Percentiles rank a stretch among this genome's conserved stretches.
Conservation (phyloP, 1,284 basidiomycete genomes). For the Sporisorium reilianum region DNA sequence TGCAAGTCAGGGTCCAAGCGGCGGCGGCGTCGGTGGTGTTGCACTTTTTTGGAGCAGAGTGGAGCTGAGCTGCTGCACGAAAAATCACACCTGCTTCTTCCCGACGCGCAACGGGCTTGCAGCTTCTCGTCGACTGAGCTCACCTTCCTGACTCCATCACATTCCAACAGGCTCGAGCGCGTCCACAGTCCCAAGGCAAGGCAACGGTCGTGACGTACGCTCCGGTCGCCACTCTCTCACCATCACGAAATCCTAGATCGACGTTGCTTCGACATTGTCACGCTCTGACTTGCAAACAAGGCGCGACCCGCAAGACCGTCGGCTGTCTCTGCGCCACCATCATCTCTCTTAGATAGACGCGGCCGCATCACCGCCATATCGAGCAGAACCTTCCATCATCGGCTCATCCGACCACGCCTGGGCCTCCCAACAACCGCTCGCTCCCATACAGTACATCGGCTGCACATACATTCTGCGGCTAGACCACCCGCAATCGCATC, state of each 20-base stretch:
- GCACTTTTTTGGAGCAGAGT: not conserved
- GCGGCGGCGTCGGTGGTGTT: not conserved
- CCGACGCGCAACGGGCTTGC: slow-evolving; percentile 10
- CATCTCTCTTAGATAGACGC: not conserved
- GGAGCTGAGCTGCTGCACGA: no score
- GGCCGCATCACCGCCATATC: not conserved
- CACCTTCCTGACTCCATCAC: not conserved
- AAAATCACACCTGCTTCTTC: slow-evolving; percentile 9
- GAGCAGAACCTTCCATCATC: not conserved
- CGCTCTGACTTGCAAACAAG: not conserved
- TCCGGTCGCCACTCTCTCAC: slow-evolving; percentile 2
- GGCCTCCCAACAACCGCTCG: not conserved
- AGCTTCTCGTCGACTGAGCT: slow-evolving; percentile 3
- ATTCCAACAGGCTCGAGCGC: not conserved
- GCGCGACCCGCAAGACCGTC: not conserved
- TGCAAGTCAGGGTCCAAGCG: not conserved
- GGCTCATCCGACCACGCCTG: not conserved
- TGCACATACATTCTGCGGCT: no score
- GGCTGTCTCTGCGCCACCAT: not conserved
- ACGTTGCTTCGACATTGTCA: not conserved
- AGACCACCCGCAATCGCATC: no score
- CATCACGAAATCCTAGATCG: not conserved
- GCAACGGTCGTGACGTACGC: not conserved
- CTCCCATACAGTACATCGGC: no score
- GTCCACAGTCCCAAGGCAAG: not conserved